Percentiles rank a stretch among this genome's conserved stretches.
Conservation (phyloP, 192 early-diverging fungal genomes). For the Oehlia diaphana region DNA sequence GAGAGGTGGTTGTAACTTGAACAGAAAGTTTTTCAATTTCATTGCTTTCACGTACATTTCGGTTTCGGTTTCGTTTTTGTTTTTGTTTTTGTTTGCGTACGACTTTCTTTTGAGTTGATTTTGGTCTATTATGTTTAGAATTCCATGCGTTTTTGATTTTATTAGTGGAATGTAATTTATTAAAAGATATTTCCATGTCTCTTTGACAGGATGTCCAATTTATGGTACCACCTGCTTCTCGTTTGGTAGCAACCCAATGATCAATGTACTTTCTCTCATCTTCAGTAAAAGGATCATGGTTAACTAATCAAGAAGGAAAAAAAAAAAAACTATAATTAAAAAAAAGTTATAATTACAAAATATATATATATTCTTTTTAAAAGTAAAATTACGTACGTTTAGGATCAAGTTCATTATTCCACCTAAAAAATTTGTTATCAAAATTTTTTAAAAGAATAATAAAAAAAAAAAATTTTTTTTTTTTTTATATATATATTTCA, state of each 20-base stretch:
- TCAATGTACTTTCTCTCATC: neutral
- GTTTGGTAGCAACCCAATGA: neutral
- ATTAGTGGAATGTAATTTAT: neutral
- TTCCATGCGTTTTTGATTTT: neutral
- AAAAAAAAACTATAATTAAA: neutral
- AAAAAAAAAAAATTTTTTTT: too few relatives aligned
- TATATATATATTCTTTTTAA: too few relatives aligned
- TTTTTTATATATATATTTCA: too few relatives aligned
- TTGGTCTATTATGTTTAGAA: neutral
- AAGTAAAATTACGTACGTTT: too few relatives aligned
- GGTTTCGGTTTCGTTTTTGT: neutral
- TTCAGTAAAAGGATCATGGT: neutral
- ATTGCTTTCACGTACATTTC: too few relatives aligned
- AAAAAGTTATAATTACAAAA: neutral
- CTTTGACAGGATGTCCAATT: neutral
- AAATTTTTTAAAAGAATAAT: too few relatives aligned
- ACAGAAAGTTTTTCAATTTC: too few relatives aligned
- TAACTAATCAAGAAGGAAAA: neutral
- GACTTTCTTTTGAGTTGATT: too few relatives aligned
- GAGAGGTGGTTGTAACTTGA: too few relatives aligned
- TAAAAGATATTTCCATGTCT: neutral
- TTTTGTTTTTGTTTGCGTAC: neutral
- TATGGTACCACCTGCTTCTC: neutral
- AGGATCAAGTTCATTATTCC: too few relatives aligned
- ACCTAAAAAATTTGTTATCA: too few relatives aligned